Percentiles rank a stretch among this genome's conserved stretches.
Conservation (phyloP, 768 basidiomycete genomes). For the Tylopilus balloui region DNA sequence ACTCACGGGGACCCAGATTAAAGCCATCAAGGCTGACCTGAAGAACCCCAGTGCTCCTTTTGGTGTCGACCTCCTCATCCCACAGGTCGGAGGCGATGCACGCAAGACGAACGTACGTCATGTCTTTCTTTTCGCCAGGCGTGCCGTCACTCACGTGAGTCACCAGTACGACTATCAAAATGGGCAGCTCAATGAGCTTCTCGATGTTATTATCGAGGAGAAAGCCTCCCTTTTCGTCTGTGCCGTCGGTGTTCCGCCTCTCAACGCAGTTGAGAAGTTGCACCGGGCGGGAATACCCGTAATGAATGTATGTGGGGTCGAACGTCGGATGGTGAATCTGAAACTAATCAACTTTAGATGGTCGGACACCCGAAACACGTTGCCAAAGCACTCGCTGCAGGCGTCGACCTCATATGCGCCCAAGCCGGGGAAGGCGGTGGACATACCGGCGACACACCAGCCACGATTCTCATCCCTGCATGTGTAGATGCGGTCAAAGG, state of each 20-base stretch:
- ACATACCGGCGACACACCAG: conserved; percentile 80
- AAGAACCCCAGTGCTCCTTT: conserved; percentile 76
- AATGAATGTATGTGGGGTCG: conserved; percentile 61
- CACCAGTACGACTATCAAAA: conserved; percentile 82
- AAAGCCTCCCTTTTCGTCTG: conserved; percentile 86
- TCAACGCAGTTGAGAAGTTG: conserved; percentile 70
- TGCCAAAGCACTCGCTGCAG: conserved; percentile 70
- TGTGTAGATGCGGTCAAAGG: conserved; percentile 83
- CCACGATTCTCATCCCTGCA: conserved; percentile 85
- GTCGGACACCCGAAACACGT: conserved; percentile 95
- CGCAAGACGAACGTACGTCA: conserved; percentile 80
- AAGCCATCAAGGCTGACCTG: conserved; percentile 65
- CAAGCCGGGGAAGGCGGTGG: conserved; percentile 93
- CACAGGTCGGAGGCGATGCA: conserved; percentile 81
- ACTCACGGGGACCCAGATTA: conserved; percentile 46
- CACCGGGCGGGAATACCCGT: conserved; percentile 82
- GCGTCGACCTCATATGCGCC: conserved; percentile 91
- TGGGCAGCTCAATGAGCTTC: conserved; percentile 75
- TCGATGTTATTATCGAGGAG: conserved; percentile 91
- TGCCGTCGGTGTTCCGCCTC: conserved; percentile 84
- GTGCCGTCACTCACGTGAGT: background rate
- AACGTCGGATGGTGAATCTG: background rate
- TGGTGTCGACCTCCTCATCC: conserved; percentile 87
- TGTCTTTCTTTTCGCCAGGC: background rate
- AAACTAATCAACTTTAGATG: conserved; percentile 44